phyloP scores from a whole-genome alignment of 257 asterid species.

The Cynanchum wilfordii region DNA sequence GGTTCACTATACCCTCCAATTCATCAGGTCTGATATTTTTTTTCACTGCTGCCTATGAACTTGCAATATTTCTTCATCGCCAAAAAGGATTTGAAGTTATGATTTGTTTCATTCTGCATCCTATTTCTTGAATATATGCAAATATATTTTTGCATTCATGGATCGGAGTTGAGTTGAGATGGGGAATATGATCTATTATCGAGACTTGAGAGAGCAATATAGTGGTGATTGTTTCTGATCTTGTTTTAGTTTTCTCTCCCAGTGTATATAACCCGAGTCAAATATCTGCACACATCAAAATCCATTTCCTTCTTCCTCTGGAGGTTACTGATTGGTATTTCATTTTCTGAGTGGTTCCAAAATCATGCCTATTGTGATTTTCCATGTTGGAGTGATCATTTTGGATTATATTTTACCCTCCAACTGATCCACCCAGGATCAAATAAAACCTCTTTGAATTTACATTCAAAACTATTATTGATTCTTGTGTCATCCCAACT shows the following conservation, averaged over 20 bases:
- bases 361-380: background rate
- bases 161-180: background rate
- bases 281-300: background rate
- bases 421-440: too few relatives aligned
- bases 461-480: too few relatives aligned
- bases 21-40: constrained; percentile 53
- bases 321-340: background rate
- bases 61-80: background rate
- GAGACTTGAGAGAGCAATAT: background rate
- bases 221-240: background rate
- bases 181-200: background rate
- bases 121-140: background rate
- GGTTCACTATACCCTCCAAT: constrained; percentile 72
- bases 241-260: background rate
- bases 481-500: background rate
- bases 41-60: background rate
- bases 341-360: background rate
- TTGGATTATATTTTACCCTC: background rate
- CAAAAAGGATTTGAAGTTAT: background rate
- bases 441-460: background rate
- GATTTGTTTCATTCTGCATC: background rate
- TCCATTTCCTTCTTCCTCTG: background rate
- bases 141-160: background rate
- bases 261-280: background rate
- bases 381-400: constrained; percentile 4